Evolutionary conservation across 139 green algal species (phyloP).

Genomic region (Chlorella sp.): DNA sequence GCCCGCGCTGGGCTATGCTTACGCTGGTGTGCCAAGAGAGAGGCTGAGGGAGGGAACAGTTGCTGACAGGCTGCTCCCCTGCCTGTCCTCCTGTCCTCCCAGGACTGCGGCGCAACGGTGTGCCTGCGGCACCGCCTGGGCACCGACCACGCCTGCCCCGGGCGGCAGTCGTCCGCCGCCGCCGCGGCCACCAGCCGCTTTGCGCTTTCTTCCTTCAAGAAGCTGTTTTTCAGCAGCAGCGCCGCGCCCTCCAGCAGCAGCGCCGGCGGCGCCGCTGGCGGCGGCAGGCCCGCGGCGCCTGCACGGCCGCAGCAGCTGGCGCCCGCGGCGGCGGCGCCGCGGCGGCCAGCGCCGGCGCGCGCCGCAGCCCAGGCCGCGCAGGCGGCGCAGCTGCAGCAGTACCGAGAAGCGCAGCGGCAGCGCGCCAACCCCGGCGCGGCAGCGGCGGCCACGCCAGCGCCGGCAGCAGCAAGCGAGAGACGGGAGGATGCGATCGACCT

Average conservation of each 20-base stretch:
- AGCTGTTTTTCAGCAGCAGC: background rate
- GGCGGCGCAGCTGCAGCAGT: conserved; percentile 20
- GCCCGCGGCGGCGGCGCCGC: background rate
- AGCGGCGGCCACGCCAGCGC: background rate
- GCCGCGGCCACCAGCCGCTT: background rate
- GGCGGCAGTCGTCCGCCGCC: background rate
- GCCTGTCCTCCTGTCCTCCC: no score
- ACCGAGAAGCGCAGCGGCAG: conserved; percentile 11
- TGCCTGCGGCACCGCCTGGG: conserved; percentile 74
- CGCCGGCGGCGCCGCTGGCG: background rate
- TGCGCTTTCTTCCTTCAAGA: background rate
- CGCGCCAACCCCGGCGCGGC: background rate
- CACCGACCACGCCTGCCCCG: conserved; percentile 64
- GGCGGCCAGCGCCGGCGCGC: background rate
- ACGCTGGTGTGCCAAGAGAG: no score
- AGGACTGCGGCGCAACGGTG: conserved; percentile 41
- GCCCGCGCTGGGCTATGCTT: no score
- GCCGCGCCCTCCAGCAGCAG: background rate
- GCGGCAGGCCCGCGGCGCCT: background rate
- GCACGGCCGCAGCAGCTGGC: conserved; percentile 6
- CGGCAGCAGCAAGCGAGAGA: no score
- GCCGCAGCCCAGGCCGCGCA: background rate
- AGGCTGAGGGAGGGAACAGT: no score
- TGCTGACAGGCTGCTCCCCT: no score
- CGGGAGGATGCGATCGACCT: conserved; percentile 11